phyloP scores from a whole-genome alignment of 306 rosid species.

The Dryas drummondii region DNA sequence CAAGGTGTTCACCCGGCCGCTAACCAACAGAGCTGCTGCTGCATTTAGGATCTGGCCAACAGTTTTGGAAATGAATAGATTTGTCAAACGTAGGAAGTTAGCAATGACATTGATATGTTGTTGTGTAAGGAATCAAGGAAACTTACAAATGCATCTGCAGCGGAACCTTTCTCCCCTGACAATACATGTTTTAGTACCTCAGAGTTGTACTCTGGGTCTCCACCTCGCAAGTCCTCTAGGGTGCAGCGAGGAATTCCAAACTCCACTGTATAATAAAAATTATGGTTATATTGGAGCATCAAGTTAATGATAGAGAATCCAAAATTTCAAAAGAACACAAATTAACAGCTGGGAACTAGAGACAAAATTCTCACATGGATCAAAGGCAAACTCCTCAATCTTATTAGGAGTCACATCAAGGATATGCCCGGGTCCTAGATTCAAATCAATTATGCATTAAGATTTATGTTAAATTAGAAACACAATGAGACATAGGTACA shows the following conservation, averaged over 20 bases:
- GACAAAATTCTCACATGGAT: conserved; percentile 70
- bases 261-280: conserved; percentile 51
- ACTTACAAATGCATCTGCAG: conserved; percentile 91
- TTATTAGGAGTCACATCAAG: conserved; percentile 77
- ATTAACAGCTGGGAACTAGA: conserved; percentile 21
- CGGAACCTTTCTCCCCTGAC: conserved; percentile 73
- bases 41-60: conserved; percentile 72
- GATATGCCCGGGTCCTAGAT: conserved; percentile 83
- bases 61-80: conserved; percentile 17
- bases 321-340: not conserved
- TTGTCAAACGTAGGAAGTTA: not conserved
- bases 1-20: conserved; percentile 58
- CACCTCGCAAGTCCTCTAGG: conserved; percentile 70
- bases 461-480: not conserved
- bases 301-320: not conserved
- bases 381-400: conserved; percentile 71
- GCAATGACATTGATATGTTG: conserved; percentile 7
- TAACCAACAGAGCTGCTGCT: conserved; percentile 78
- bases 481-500: not conserved
- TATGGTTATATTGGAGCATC: not conserved
- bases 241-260: conserved; percentile 87
- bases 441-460: conserved; percentile 4
- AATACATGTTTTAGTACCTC: conserved; percentile 63
- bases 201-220: conserved; percentile 74
- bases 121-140: not conserved